These are phyloP conservation scores for Vigna trinervia DNA, from an alignment of 306 rosid species.

Conservation along the genomic window DNA sequence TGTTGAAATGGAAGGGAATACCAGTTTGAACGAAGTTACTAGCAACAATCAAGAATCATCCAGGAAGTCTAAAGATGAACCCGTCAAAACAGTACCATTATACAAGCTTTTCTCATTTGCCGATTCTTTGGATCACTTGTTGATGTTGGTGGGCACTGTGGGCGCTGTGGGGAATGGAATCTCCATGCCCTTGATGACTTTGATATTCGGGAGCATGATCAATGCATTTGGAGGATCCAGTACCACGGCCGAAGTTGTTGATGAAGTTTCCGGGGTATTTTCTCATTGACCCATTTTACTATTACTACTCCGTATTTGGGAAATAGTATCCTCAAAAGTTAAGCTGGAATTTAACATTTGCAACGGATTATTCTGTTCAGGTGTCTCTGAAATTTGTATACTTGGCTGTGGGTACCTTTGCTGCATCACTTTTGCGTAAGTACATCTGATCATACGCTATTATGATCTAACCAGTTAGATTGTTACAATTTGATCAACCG, in stretches of 20 bases:
- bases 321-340: neutral
- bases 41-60: conserved; percentile 47
- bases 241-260: conserved; percentile 45
- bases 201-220: conserved; percentile 65
- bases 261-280: conserved; percentile 66
- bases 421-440: conserved; percentile 74
- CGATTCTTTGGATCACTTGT: conserved; percentile 62
- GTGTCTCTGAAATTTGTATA: conserved; percentile 65
- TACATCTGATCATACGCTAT: conserved; percentile 16
- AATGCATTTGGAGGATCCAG: conserved; percentile 72
- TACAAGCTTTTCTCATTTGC: conserved; percentile 90
- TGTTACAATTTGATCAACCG: conserved; percentile 9
- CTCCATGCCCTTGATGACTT: conserved; percentile 64
- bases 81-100: conserved; percentile 57
- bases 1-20: conserved; percentile 53
- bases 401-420: conserved; percentile 73
- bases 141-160: conserved; percentile 72
- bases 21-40: conserved; percentile 43
- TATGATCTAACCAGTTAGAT: conserved; percentile 16
- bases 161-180: conserved; percentile 71
- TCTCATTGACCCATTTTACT: neutral
- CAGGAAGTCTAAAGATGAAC: conserved; percentile 48
- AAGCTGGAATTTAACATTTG: neutral
- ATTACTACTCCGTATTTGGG: neutral
- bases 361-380: conserved; percentile 48